Evolutionary conservation across 805 yeast species (phyloP).

Genomic region (Metschnikowia picachoensis): DNA sequence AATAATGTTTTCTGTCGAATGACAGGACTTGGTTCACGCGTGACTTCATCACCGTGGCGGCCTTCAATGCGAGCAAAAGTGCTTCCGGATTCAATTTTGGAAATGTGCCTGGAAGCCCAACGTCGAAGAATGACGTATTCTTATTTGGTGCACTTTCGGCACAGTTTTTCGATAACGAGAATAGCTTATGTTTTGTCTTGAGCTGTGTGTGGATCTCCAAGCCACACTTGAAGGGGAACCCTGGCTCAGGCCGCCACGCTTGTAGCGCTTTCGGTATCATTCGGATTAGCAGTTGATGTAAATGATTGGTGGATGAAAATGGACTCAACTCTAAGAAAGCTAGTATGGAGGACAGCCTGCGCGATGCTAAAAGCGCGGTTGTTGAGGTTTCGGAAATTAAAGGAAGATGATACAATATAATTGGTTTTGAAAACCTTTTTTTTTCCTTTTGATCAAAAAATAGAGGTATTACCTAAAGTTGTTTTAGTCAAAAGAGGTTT

Average conservation of each 20-base stretch:
- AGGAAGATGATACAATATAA: no score
- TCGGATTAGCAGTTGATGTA: no score
- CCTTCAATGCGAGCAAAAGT: constrained; percentile 60
- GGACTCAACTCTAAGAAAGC: no score
- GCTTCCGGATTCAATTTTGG: constrained; percentile 79
- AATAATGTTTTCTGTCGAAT: constrained; percentile 93
- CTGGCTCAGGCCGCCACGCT: constrained; percentile 18
- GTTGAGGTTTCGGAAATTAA: no score
- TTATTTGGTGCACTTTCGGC: constrained; percentile 52
- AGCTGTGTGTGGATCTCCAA: constrained; percentile 92
- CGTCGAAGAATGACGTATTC: constrained; percentile 72
- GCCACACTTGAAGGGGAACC: constrained; percentile 64
- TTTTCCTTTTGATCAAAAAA: no score
- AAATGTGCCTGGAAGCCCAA: constrained; percentile 89
- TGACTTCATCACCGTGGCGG: constrained; percentile 69
- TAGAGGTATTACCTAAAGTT: no score
- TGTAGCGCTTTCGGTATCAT: constrained; percentile 15
- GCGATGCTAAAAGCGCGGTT: background rate
- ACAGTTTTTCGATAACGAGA: constrained; percentile 49
- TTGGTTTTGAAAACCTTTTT: no score
- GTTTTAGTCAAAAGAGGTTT: no score
- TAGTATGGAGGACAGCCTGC: background rate
- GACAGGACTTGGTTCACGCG: constrained; percentile 52
- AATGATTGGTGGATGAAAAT: no score
- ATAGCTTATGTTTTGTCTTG: constrained; percentile 68